A percentile compares a stretch with the other conserved stretches of the same genome.
Evolutionary conservation across 352 stramenopile genomes (phyloP).

Genomic region (Globisporangium spiculum): DNA sequence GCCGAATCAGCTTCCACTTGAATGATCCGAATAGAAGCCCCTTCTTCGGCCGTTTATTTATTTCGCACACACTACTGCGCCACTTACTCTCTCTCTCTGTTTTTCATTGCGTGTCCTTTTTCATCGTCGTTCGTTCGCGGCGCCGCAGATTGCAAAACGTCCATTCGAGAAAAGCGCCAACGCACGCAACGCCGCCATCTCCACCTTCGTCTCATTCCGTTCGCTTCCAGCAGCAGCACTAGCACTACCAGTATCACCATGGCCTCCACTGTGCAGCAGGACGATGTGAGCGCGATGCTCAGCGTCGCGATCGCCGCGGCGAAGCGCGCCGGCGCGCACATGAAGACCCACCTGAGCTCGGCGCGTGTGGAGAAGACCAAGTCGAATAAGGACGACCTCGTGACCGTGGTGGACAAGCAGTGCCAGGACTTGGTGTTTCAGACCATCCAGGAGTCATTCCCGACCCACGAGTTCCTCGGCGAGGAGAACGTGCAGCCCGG

Average conservation of each 20-base stretch:
- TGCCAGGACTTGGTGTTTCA: slow-evolving; percentile 88
- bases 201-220: not conserved
- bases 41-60: not conserved
- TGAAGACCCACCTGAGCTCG: slow-evolving; percentile 56
- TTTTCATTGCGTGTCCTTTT: slow-evolving; percentile 1
- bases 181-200: not conserved
- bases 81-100: not conserved
- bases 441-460: slow-evolving; percentile 76
- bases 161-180: slow-evolving; percentile 7
- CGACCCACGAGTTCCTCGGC: slow-evolving; percentile 90
- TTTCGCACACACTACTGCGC: not conserved
- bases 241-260: not conserved
- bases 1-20: not conserved
- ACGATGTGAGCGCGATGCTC: slow-evolving; percentile 45
- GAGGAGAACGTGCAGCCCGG: slow-evolving; percentile 91
- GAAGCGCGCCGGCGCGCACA: slow-evolving; percentile 62
- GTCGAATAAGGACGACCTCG: slow-evolving; percentile 92
- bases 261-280: slow-evolving; percentile 11
- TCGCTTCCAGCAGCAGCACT: not conserved
- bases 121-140: slow-evolving; percentile 3
- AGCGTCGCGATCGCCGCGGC: slow-evolving; percentile 59
- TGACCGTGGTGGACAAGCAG: slow-evolving; percentile 93
- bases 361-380: slow-evolving; percentile 81
- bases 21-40: not conserved
- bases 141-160: not conserved